These are phyloP conservation scores for Acacia acuminata DNA, from an alignment of 306 rosid genomes.

Conservation along the genomic window DNA sequence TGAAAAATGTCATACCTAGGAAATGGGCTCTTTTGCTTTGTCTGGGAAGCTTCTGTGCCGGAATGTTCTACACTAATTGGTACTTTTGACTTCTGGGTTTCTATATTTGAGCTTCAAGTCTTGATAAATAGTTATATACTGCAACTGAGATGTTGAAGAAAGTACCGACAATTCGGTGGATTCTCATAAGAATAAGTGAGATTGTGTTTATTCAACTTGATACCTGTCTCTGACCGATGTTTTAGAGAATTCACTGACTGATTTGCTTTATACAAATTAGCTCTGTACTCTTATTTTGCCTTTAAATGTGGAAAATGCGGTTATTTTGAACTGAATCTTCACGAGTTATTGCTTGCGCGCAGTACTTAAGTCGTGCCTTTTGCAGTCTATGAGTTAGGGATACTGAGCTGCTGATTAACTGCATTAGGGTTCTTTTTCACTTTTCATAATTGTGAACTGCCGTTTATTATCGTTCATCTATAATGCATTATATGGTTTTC, in stretches of 20 bases:
- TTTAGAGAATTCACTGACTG: neutral
- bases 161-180: neutral
- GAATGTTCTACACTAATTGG: conserved; percentile 82
- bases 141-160: neutral
- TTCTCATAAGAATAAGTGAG: conserved; percentile 28
- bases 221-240: neutral
- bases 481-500: conserved; percentile 5
- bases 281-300: neutral
- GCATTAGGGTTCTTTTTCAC: neutral
- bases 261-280: neutral
- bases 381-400: conserved; percentile 1
- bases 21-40: conserved; percentile 75
- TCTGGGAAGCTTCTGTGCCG: conserved; percentile 81
- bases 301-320: conserved; percentile 4
- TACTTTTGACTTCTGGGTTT: conserved; percentile 42
- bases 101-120: conserved; percentile 27
- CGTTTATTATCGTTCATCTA: neutral
- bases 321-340: conserved; percentile 21
- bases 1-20: conserved; percentile 54
- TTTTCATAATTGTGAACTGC: neutral
- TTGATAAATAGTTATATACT: conserved; percentile 13
- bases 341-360: neutral
- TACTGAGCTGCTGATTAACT: neutral
- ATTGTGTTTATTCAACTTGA: neutral
- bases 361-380: neutral